Conservation (phyloP, 2,329 filamentous ascomycete species). For the Monilinia polystroma region DNA sequence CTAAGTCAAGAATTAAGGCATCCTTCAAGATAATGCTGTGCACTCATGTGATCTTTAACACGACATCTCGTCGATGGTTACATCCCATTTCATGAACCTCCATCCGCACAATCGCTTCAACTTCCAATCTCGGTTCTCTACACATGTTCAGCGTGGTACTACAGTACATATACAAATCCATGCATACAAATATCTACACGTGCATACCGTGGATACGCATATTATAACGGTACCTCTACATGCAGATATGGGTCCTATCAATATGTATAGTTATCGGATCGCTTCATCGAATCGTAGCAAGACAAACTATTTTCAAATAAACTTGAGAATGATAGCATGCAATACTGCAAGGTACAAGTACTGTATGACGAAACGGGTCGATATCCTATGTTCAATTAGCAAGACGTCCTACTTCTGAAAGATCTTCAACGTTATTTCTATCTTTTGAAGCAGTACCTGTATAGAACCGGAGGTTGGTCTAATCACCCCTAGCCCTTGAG, state of each 20-base stretch:
- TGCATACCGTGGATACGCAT: background rate
- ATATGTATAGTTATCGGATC: background rate
- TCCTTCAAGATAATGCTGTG: background rate
- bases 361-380: conserved; percentile 1
- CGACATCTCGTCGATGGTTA: background rate
- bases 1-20: too few species aligned
- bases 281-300: background rate
- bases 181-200: background rate
- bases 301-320: background rate
- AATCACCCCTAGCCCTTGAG: too few species aligned
- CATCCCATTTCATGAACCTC: background rate
- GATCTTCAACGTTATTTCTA: background rate
- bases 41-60: background rate
- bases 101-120: background rate
- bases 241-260: background rate
- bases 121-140: conserved; percentile 3
- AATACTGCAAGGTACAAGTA: conserved; percentile 17
- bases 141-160: background rate
- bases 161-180: background rate
- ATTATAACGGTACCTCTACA: too few species aligned
- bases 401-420: background rate
- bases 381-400: background rate
- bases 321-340: background rate
- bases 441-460: background rate
- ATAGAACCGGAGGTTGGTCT: too few species aligned